Evolutionary conservation across 2,329 filamentous ascomycete genomes (phyloP).

Genomic region (Epichloe scottii): DNA sequence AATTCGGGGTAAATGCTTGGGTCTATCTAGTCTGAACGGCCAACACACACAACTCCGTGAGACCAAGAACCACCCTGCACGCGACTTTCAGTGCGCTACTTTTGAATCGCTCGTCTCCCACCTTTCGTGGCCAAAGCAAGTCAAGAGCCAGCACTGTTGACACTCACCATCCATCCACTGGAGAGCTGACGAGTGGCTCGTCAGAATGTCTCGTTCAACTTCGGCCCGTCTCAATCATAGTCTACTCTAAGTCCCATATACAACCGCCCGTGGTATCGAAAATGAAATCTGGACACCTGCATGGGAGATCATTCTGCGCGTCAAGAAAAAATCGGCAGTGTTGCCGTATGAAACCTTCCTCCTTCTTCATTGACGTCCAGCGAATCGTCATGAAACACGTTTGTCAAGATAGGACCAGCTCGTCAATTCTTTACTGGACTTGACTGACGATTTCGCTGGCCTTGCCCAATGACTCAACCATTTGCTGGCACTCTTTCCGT

Average conservation of each 20-base stretch:
- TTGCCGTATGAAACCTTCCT: background rate
- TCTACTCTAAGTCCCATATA: constrained; percentile 22
- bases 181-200: background rate
- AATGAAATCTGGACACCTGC: constrained; percentile 11
- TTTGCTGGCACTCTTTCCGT: constrained; percentile 96
- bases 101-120: background rate
- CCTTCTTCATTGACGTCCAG: background rate
- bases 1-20: background rate
- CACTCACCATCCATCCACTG: background rate
- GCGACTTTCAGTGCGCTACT: background rate
- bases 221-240: constrained; percentile 15
- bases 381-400: background rate
- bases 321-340: background rate
- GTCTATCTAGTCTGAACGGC: background rate
- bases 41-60: background rate
- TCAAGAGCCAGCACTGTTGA: background rate
- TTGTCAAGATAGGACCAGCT: background rate
- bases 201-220: background rate
- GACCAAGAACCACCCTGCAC: background rate
- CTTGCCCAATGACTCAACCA: constrained; percentile 85
- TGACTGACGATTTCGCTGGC: constrained; percentile 93
- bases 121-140: background rate
- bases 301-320: background rate
- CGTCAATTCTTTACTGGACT: constrained; percentile 37
- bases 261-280: constrained; percentile 26